Evolutionary conservation across 805 yeast genomes (phyloP), one percentile per base, ranked within the genome.

Genomic region (Starmerella asiatica): DNA sequence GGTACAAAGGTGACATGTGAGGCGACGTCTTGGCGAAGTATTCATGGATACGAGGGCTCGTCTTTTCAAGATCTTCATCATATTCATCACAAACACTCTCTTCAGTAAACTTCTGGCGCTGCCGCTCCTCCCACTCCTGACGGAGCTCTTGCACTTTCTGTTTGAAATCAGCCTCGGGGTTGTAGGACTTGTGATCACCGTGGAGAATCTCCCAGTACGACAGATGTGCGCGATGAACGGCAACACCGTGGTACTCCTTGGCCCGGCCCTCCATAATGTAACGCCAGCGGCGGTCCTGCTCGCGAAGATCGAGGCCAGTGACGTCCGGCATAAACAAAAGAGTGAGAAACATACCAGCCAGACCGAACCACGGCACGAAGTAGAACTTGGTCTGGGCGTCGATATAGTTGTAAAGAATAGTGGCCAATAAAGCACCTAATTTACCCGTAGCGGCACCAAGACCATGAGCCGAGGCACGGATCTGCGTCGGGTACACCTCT

Each of bases 391-490:
- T 50, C 50, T 57, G 60, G 32, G 39, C 48, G 34, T 37, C 40
- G 38, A 60, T 58, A 55, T 60, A 60, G 53, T 59, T 58, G 55
- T 56, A 60, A 23, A 59, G 52, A 32, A 60, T 51, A 12, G 58
- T 45, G n/a, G 79, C 79, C 54, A 73, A 62, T 46, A 74, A 68
- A 37, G 79, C 79, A 56, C 79, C 79, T 45, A 67, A 63, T 63
- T 74, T 75, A 65, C 80, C 80, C 43, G 64, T 48, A 32, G 79
- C 79, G 46, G 79, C 79, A 46, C 76, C 70, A 42, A 74, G 52
- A 57, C 80, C 80, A 55, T 75, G 79, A 28, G 79, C 78, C 39
- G 77, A 65, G 27, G 79, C 75, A 63, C 80, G 73, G 59, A 72
- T 68, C 55, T 69, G 63, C 39, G 79, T 73, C 43, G 80, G 80